These are phyloP conservation scores for Fusarium siculi DNA, from an alignment of 2,329 filamentous ascomycete genomes.

Conservation along the genomic window DNA sequence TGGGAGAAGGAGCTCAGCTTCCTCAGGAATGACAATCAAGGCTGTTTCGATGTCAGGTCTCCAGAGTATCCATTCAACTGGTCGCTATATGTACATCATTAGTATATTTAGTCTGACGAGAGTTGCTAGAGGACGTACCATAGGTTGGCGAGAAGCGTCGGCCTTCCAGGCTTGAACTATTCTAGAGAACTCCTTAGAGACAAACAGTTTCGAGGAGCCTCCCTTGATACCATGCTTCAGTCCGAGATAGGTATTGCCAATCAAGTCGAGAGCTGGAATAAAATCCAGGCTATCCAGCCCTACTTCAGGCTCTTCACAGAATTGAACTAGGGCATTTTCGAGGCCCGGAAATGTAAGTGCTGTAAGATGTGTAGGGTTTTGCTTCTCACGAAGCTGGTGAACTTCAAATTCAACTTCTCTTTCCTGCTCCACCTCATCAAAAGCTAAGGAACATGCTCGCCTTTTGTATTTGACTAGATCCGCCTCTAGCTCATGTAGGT, in stretches of 20 bases:
- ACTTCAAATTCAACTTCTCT: slow-evolving; percentile 69
- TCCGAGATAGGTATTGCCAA: neutral
- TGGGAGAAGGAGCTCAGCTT: slow-evolving; percentile 3
- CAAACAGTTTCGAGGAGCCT: neutral
- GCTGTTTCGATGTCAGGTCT: neutral
- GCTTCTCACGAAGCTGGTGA: slow-evolving; percentile 65
- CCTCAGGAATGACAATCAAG: neutral
- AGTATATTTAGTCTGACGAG: neutral
- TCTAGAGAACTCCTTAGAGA: neutral
- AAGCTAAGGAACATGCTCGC: slow-evolving; percentile 54
- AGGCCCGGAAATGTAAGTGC: slow-evolving; percentile 58
- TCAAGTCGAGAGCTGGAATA: neutral
- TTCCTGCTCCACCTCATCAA: slow-evolving; percentile 71
- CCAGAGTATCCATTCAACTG: slow-evolving; percentile 4
- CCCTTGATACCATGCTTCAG: neutral
- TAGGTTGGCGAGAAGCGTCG: accelerated
- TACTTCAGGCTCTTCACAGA: neutral
- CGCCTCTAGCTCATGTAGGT: neutral
- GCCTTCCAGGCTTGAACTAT: neutral
- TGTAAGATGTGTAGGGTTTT: slow-evolving; percentile 55
- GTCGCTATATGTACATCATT: neutral
- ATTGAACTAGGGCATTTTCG: slow-evolving; percentile 37
- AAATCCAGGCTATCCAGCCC: neutral
- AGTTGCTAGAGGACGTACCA: neutral
- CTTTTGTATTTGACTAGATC: neutral